Conservation (phyloP, 805 yeast species). For the Candida broadrunensis region DNA sequence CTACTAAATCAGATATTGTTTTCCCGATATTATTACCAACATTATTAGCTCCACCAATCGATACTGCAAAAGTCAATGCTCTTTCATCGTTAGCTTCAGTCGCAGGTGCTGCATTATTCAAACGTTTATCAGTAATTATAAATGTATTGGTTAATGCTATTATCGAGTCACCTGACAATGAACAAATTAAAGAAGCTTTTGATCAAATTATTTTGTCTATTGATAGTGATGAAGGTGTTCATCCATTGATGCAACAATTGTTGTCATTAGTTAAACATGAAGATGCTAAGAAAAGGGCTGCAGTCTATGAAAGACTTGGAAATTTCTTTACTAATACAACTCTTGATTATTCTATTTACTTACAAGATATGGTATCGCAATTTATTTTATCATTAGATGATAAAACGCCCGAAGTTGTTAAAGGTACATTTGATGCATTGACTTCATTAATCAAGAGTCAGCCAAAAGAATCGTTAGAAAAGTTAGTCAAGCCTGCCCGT, state of each 20-base stretch:
- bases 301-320: constrained; percentile 65
- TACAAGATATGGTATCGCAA: constrained; percentile 70
- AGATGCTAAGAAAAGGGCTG: constrained; percentile 59
- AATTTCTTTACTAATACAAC: constrained; percentile 63
- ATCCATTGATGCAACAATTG: constrained; percentile 79
- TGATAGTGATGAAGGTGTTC: constrained; percentile 73
- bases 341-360: constrained; percentile 70
- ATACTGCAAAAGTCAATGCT: constrained; percentile 81
- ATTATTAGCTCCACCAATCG: constrained; percentile 76
- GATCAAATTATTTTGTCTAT: constrained; percentile 72
- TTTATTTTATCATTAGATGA: constrained; percentile 75
- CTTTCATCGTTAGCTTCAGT: constrained; percentile 84
- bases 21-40: constrained; percentile 93
- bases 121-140: constrained; percentile 68
- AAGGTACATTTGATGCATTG: constrained; percentile 63
- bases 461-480: constrained; percentile 73
- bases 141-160: constrained; percentile 67
- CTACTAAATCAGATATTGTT: constrained; percentile 82
- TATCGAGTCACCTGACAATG: constrained; percentile 39
- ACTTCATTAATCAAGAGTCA: constrained; percentile 65
- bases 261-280: constrained; percentile 76
- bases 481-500: constrained; percentile 74
- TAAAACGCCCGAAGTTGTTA: constrained; percentile 56
- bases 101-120: constrained; percentile 80
- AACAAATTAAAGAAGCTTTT: constrained; percentile 52